Base-by-base conservation (phyloP, 345 rosid species). In the Turnera subulata region DNA sequence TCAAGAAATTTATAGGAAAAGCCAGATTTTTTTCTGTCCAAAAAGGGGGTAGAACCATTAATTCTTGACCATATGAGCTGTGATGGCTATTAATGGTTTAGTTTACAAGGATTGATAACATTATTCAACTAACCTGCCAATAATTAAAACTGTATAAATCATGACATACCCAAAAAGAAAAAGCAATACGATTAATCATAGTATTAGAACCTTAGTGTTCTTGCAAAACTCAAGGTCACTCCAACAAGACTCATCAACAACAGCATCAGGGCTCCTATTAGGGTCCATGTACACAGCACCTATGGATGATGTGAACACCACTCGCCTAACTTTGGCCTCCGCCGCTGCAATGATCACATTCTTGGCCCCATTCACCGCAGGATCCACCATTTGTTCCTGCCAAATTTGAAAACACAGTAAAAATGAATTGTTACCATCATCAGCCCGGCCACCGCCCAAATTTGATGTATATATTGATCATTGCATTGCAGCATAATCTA, bases 371-470 rank as follows among this genome's bases (percentile, higher is more conserved):
- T 61, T 67, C 69, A 93, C 96, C 0, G 97, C 96, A 13, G 99
- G 99, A 73, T 93, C 99, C 87, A 93, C 84, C 97, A 93, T 85
- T 81, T 89, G 82, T 33, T 84, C 98, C 98, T 91, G 55, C 19
- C 35, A 11, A n/a, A 32, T 46, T 29, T 29, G 35, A 29, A 6
- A 58, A n/a, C 15, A 6, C 6, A 25, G 24, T 23, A 4, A 14
- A 50, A 13, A 3, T 32, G 12, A 11, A 26, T 23, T 13, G 35
- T n/a, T n/a, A n/a, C n/a, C n/a, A n/a, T 44, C 32, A 24, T 14
- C 21, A 40, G 9, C 23, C 0, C 5, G 2, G 11, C 46, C 37
- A 49, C 18, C 43, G 38, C 11, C 42, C 2, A 2, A 32, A 17
- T 7, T 4, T n/a, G n/a, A n/a, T n/a, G n/a, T n/a, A n/a, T n/a